phyloP scores from a whole-genome alignment of 1,284 basidiomycete genomes.

The Sphaerobolus stellatus region DNA sequence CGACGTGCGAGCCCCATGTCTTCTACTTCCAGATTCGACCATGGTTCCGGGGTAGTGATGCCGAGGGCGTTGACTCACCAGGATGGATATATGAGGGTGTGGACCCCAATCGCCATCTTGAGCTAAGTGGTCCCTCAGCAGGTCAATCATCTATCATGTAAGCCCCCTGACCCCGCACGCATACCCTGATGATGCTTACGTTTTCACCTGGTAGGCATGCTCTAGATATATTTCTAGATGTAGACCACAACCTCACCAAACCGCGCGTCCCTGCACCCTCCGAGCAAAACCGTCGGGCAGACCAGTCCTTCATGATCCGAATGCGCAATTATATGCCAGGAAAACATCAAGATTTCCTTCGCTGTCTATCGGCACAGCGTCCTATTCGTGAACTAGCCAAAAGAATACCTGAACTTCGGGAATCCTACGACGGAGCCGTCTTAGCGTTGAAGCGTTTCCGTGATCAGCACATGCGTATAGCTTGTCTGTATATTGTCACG shows the following conservation, averaged over 20 bases:
- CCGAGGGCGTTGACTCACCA: constrained; percentile 49
- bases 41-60: constrained; percentile 88
- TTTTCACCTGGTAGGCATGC: constrained; percentile 43
- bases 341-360: constrained; percentile 68
- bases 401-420: constrained; percentile 53
- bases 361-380: constrained; percentile 47
- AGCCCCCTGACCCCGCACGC: constrained; percentile 38
- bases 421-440: constrained; percentile 80
- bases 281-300: constrained; percentile 58
- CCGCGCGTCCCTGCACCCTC: constrained; percentile 71
- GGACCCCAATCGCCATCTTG: constrained; percentile 51
- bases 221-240: constrained; percentile 76
- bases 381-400: constrained; percentile 61
- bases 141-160: constrained; percentile 89
- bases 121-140: constrained; percentile 86
- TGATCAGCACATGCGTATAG: constrained; percentile 87
- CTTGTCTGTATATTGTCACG: constrained; percentile 80
- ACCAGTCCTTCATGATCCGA: constrained; percentile 76
- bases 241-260: constrained; percentile 79
- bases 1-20: constrained; percentile 77
- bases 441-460: constrained; percentile 77
- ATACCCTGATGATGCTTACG: constrained; percentile 2
- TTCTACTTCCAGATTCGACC: constrained; percentile 93
- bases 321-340: constrained; percentile 84
- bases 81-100: constrained; percentile 89